Base-by-base conservation (phyloP, 169 alveolate species). In the Toxoplasma gondii region DNA sequence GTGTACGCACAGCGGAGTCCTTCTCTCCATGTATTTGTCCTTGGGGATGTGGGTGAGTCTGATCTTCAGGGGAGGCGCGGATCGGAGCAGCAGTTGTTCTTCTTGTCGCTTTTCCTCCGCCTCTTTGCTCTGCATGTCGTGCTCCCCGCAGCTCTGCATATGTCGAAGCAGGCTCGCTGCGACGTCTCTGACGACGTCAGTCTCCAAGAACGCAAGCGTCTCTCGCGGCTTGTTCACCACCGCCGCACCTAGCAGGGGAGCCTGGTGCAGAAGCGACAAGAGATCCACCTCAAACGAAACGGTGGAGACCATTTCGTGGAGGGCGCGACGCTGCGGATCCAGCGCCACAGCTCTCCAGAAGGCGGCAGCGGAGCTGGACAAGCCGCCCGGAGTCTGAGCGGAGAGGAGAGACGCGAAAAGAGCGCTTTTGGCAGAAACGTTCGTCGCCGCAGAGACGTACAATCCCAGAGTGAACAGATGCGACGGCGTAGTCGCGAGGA, bases 281-380 rank as follows among this genome's bases (percentile, higher is more conserved):
- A 44, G 34, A 49, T 82, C 90, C 24, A 82, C 54, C 27, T 82
- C 90, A 36, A 82, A 82, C 27, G 90, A 67, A 12, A 82, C 90
- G 58, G 69, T 82, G 34, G 90, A 41, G 29, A 82, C 58, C 86
- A 78, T 78, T n/a, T 78, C 86, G 86, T 78, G 86, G 29, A 78
- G 39, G 4, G 86, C 12, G 22, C 86, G 86, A 27, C n/a, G 86
- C 44, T 78, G 86, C n/a, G 86, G 44, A 31, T 78, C 86, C 22
- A 12, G 43, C 29, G 22, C 22, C n/a, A 78, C 86, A 16, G 49
- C 5, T 10, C 12, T 78, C 86, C 86, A 78, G 86, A 78, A 78
- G 86, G 86, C 86, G 45, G 86, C 39, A 31, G 86, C 12, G 27
- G 44, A 29, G 44, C 9, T 17, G 22, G 49, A 78, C 45, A 38